Evolutionary conservation across 495 filamentous ascomycete genomes (phyloP).

Genomic region (Penicillium bovifimosum): DNA sequence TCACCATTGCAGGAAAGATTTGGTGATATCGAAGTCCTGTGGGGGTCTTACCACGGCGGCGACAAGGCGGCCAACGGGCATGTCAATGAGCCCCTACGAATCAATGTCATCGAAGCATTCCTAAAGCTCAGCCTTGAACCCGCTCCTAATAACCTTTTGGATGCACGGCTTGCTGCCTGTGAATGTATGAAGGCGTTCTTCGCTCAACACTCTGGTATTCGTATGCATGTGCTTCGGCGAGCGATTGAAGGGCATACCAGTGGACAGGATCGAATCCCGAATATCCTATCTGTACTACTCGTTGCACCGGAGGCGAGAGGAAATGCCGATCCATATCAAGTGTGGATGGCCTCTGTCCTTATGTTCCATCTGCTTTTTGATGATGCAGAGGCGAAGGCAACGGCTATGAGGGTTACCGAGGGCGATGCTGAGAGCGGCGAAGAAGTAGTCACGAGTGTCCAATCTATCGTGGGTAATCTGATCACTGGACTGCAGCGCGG

Average conservation of each 20-base stretch:
- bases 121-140: conserved; percentile 77
- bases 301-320: conserved; percentile 51
- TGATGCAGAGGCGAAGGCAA: conserved; percentile 68
- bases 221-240: conserved; percentile 75
- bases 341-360: conserved; percentile 88
- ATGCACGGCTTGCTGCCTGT: conserved; percentile 77
- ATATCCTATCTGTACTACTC: conserved; percentile 79
- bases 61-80: conserved; percentile 39
- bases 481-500: conserved; percentile 66
- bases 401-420: conserved; percentile 77
- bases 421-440: conserved; percentile 87
- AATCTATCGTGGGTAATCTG: conserved; percentile 76
- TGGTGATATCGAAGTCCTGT: conserved; percentile 60
- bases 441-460: conserved; percentile 92
- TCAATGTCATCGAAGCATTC: conserved; percentile 93
- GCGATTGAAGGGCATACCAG: conserved; percentile 83
- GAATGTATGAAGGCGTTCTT: conserved; percentile 93
- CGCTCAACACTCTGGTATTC: conserved; percentile 68
- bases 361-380: conserved; percentile 87
- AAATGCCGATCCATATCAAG: conserved; percentile 76
- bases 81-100: conserved; percentile 42
- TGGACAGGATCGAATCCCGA: conserved; percentile 79
- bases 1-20: conserved; percentile 74
- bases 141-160: conserved; percentile 58
- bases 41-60: conserved; percentile 24